Conservation (phyloP, 495 filamentous ascomycete species). For the Aspergillus wentii region DNA sequence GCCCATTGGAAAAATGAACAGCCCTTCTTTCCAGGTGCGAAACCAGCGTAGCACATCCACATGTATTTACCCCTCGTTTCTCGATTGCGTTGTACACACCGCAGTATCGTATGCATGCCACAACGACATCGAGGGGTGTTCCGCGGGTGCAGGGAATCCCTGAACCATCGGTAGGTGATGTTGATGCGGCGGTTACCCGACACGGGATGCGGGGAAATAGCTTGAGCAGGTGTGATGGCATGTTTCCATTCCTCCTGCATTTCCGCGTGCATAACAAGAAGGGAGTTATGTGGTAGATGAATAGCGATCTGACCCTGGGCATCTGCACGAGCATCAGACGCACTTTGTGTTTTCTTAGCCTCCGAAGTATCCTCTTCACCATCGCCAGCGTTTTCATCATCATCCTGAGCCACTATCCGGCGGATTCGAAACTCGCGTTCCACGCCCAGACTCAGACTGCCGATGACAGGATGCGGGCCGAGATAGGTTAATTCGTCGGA, state of each 20-base stretch:
- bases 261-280: constrained; percentile 91
- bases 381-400: constrained; percentile 20
- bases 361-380: constrained; percentile 4
- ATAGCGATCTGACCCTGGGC: constrained; percentile 81
- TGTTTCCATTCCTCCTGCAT: constrained; percentile 60
- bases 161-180: constrained; percentile 89
- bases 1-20: constrained; percentile 89
- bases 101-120: constrained; percentile 63
- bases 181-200: constrained; percentile 79
- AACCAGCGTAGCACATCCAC: constrained; percentile 88
- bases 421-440: constrained; percentile 86
- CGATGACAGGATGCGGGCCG: constrained; percentile 82
- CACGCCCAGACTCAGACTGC: constrained; percentile 84
- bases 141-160: constrained; percentile 66
- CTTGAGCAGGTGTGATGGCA: constrained; percentile 62
- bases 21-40: constrained; percentile 66
- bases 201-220: constrained; percentile 77
- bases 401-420: constrained; percentile 57
- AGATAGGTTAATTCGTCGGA: constrained; percentile 90
- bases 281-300: constrained; percentile 87
- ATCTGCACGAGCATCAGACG: constrained; percentile 41
- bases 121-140: constrained; percentile 57
- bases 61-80: constrained; percentile 78
- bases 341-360: constrained; percentile 9
- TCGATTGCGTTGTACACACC: constrained; percentile 72